These are phyloP conservation scores for Neurospora tetraspora DNA, from an alignment of 495 filamentous ascomycete genomes.

Conservation along the genomic window DNA sequence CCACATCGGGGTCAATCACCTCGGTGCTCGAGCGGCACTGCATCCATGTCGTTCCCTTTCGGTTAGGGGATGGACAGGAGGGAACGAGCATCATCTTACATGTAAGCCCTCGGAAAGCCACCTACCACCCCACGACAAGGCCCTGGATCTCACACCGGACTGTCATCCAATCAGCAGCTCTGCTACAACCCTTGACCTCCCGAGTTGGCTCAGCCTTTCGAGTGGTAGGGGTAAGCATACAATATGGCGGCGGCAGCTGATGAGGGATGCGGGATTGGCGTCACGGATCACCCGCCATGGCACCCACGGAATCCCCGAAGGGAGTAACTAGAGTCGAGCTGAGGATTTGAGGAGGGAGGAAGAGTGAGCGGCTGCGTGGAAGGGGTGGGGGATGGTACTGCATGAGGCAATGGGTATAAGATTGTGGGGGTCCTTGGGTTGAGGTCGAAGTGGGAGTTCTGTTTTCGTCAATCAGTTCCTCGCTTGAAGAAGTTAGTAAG, in stretches of 20 bases:
- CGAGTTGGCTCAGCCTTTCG: not conserved
- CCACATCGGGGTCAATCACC: too few species aligned
- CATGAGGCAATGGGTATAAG: not conserved
- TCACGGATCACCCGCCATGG: not conserved
- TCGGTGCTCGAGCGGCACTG: too few species aligned
- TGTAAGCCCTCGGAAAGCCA: not conserved
- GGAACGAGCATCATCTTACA: not conserved
- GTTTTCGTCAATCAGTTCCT: not conserved
- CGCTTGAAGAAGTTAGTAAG: not conserved
- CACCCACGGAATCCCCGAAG: not conserved
- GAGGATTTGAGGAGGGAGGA: not conserved
- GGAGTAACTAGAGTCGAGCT: not conserved
- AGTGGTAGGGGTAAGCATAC: not conserved
- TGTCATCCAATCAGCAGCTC: not conserved
- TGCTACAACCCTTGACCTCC: too few species aligned
- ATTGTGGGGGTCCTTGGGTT: not conserved
- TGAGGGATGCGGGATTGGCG: not conserved
- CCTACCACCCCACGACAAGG: not conserved
- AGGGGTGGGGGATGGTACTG: too few species aligned
- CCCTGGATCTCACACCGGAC: not conserved
- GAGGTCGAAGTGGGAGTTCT: not conserved
- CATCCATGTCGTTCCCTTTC: too few species aligned
- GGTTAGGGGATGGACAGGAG: too few species aligned
- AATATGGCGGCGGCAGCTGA: not conserved
- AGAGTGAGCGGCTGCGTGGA: not conserved